Evolutionary conservation across 352 stramenopile genomes (phyloP), one percentile per base, ranked within the genome.

Genomic region (Globisporangium uncinulatum): DNA sequence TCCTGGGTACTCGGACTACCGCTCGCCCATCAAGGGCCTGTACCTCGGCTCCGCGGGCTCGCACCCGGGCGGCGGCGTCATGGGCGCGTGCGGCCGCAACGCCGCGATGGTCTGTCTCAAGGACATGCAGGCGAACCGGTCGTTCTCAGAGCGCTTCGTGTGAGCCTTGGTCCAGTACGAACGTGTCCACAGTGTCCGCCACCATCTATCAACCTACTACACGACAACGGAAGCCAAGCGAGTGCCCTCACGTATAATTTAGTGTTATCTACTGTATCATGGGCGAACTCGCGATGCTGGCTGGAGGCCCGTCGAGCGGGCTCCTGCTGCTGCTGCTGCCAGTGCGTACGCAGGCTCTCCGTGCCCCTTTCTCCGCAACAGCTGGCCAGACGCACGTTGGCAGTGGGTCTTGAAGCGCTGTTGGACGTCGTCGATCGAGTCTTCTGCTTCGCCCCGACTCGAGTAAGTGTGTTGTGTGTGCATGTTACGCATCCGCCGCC

Each of bases 51-150:
- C 76, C 0, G 86, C 89, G 10, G 87, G 87, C 1, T 92, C 85
- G 1, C 89, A 97, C 44, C 89, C 89, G 24, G 89, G 89, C 5
- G 89, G 89, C n/a, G 89, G 89, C 43, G 89, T 97, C 20, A 97
- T 97, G 89, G 89, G 89, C 11, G 89, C 89, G 4, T 86, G 82
- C 43, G 89, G 89, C 4, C 72, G 89, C 17, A 97, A 97, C 55
- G 83, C 79, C 0, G 89, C 89, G 4, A 74, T 82, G 62, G 71
- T 87, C 0, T 87, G 73, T 56, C 59, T 92, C 49, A 84, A 82
- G 51, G 80, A 92, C 56, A 85, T 86, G 70, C 56, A 67, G 6
- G 58, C 41, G 6, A 19, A 2, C 10, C 44, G 59, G 13, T 42
- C 51, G 39, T 42, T 55, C 34, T 46, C 50, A 0, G 34, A 59